Conservation (phyloP, 805 yeast species). For the Wickerhamomyces mucosus region DNA sequence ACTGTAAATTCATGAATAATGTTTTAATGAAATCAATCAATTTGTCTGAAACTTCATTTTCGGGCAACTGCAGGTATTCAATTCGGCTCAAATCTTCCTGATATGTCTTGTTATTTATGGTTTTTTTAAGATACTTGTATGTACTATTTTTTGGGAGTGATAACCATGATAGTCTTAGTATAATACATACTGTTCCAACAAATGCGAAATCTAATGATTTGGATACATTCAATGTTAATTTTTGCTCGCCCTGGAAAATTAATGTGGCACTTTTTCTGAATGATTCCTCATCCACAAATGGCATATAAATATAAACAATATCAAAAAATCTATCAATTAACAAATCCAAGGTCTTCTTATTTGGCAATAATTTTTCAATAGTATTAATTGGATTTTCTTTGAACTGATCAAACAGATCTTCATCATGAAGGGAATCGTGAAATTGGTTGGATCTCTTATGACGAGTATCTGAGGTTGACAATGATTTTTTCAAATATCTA, state of each 20-base stretch:
- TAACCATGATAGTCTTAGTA: slow-evolving; percentile 46
- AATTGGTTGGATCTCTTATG: too few species aligned
- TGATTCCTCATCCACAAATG: slow-evolving; percentile 51
- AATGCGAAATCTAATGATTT: slow-evolving; percentile 33
- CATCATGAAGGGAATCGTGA: neutral
- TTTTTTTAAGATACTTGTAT: slow-evolving; percentile 9
- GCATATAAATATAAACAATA: slow-evolving; percentile 52
- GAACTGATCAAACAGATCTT: slow-evolving; percentile 6
- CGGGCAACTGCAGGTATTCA: slow-evolving; percentile 26
- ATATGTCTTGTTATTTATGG: slow-evolving; percentile 11
- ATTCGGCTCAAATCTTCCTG: slow-evolving; percentile 10
- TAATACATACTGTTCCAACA: slow-evolving; percentile 41
- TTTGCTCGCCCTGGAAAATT: slow-evolving; percentile 32
- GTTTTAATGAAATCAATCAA: too few species aligned
- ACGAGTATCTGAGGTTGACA: neutral
- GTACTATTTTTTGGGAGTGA: slow-evolving; percentile 36
- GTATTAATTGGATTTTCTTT: slow-evolving; percentile 19
- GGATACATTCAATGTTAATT: slow-evolving; percentile 22
- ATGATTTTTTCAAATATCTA: neutral
- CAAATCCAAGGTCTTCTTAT: slow-evolving; percentile 42
- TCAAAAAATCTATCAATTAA: slow-evolving; percentile 51
- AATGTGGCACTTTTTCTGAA: slow-evolving; percentile 33
- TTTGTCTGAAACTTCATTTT: slow-evolving; percentile 31
- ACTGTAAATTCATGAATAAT: slow-evolving; percentile 31
- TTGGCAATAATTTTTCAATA: slow-evolving; percentile 42